Percentiles rank a stretch among this genome's conserved stretches.
Evolutionary conservation across 805 yeast species (phyloP).

Genomic region (Spathaspora boniae): DNA sequence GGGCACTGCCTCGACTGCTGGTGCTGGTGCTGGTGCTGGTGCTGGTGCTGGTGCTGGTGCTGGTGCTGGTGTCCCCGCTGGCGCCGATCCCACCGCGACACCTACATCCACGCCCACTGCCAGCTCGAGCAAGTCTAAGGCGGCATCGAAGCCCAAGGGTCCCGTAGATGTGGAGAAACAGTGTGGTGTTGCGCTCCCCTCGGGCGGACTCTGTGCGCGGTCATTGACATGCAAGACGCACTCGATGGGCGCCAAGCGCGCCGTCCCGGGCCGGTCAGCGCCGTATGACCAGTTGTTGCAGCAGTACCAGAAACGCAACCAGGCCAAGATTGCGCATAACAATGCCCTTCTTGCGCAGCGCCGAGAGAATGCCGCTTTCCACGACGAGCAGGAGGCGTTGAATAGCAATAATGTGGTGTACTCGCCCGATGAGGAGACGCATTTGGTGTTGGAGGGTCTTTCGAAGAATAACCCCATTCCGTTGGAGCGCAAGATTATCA

Average conservation of each 20-base stretch:
- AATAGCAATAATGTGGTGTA: slow-evolving; percentile 43
- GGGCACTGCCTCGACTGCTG: no score
- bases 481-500: slow-evolving; percentile 66
- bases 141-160: slow-evolving; percentile 61
- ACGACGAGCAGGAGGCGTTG: slow-evolving; percentile 19
- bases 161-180: slow-evolving; percentile 91
- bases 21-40: slow-evolving; percentile 1
- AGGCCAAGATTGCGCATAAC: slow-evolving; percentile 81
- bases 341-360: slow-evolving; percentile 78
- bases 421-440: slow-evolving; percentile 91
- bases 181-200: slow-evolving; percentile 92
- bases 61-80: slow-evolving; percentile 8
- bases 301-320: slow-evolving; percentile 88
- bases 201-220: slow-evolving; percentile 95
- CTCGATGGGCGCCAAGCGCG: slow-evolving; percentile 97
- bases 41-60: slow-evolving; percentile 10
- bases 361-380: slow-evolving; percentile 56
- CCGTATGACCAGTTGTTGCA: slow-evolving; percentile 86
- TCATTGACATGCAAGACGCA: slow-evolving; percentile 96
- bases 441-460: slow-evolving; percentile 86
- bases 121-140: slow-evolving; percentile 19
- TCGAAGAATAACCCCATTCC: slow-evolving; percentile 79
- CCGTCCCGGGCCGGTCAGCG: slow-evolving; percentile 89
- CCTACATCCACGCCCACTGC: slow-evolving; percentile 24
- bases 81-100: slow-evolving; percentile 14